Base-by-base conservation (phyloP, 1,139 yeast genomes). In the Hyphopichia fennica region DNA sequence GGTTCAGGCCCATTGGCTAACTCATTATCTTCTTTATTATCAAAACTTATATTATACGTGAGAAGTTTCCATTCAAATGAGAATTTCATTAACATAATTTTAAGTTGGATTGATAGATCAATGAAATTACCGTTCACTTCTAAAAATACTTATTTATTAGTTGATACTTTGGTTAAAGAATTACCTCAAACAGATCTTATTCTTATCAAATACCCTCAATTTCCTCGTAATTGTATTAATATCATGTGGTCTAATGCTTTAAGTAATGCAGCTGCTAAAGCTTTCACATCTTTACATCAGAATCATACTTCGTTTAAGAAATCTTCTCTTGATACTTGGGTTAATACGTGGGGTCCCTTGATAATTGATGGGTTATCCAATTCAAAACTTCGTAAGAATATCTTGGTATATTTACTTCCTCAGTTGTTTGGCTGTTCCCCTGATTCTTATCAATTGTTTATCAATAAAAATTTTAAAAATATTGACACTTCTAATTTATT, bases 1-100 rank as follows among this genome's bases (percentile, higher is more conserved):
- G 78, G 88, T 1, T 82, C 86, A 4, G 81, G 87, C 1, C 82
- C 95, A 0, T 63, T 87, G 29, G 81, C 84, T 6, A 86, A 84
- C 50, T 84, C 95, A 0, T 61, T 87, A 40, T 75, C 72, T 42
- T 86, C 81, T 33, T 57, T 88, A 32, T 73, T 87, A 40, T 50
- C 61, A 3, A 85, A 84, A 49, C 54, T 83, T 37, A 59, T 84
- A 5, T 48, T 58, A 1, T 62, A 81, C 22, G 52, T 76, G 14
- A 62, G 62, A 18, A 11, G 22, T 8, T 22, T n/a, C 15, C 18
- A 8, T 19, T 23, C 19, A 32, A 35, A 52, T 8, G 41, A 32
- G 16, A 10, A 13, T 1, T 46, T 4, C 10, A 3, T n/a, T 11
- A 3, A 10, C 15, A 45, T 72, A 15, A 63, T 77, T 16, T 49